Conservation (phyloP, 139 green algal species). For the Raphidocelis subcapitata region DNA sequence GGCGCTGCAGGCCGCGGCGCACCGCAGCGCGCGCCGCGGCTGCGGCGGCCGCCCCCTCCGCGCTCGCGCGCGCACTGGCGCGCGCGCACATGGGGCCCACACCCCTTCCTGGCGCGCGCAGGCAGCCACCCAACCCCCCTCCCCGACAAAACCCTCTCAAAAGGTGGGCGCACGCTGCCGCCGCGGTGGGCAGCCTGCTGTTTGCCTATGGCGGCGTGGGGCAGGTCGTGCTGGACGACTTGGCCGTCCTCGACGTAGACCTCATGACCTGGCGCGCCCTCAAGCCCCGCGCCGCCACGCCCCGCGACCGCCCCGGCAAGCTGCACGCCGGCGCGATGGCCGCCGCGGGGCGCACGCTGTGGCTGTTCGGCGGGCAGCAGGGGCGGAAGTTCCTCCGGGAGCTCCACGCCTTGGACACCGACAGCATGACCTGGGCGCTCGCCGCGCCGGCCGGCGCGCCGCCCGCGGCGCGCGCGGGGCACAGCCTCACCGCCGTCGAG, state of each 20-base stretch:
- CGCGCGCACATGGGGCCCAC: no score
- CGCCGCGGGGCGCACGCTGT: conserved; percentile 15
- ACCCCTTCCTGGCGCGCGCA: no score
- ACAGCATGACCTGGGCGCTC: conserved; percentile 34
- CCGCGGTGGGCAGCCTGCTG: conserved; percentile 22
- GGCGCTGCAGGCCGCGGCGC: no score
- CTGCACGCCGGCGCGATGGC: conserved; percentile 37
- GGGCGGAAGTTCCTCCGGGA: conserved; percentile 42
- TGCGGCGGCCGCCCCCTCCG: no score
- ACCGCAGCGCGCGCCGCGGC: no score
- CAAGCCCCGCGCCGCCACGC: conserved; percentile 6
- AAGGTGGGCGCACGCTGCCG: conserved; percentile 9
- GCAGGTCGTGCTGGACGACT: conserved; percentile 31
- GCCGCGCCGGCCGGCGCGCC: conserved; percentile 5
- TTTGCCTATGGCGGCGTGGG: conserved; percentile 44
- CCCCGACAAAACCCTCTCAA: no score
- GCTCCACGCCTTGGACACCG: conserved; percentile 39
- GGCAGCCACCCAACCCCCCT: no score
- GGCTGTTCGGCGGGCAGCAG: conserved; percentile 50
- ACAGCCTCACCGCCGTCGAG: conserved; percentile 21
- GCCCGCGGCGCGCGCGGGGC: conserved; percentile 23
- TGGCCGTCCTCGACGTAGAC: conserved; percentile 32
- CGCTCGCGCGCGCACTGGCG: no score
- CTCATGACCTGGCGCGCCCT: conserved; percentile 33
- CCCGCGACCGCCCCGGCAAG: conserved; percentile 41